A percentile compares a stretch with the other conserved stretches of the same genome.
Conservation (phyloP, 352 stramenopile genomes). For the Phytophthora citrophthora region DNA sequence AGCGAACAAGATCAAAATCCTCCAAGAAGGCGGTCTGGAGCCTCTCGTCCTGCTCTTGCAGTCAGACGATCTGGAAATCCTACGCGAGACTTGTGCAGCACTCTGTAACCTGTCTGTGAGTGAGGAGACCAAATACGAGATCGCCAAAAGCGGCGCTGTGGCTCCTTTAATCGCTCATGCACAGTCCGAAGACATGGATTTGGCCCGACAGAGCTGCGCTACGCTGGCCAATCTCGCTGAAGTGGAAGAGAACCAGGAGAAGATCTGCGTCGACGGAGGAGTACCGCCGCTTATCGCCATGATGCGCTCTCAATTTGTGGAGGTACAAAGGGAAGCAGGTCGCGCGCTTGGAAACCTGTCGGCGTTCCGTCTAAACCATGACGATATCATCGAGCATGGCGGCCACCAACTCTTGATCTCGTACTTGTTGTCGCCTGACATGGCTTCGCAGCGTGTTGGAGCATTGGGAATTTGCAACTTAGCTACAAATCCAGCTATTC, state of each 20-base stretch:
- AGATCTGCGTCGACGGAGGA: conserved; percentile 93
- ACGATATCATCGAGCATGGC: conserved; percentile 91
- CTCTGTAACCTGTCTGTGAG: conserved; percentile 96
- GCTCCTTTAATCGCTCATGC: conserved; percentile 91
- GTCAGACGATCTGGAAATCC: conserved; percentile 92
- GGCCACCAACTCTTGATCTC: conserved; percentile 96
- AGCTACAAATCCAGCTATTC: conserved; percentile 91
- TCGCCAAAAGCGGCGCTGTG: conserved; percentile 94
- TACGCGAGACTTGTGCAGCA: conserved; percentile 93
- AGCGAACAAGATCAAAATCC: conserved; percentile 96
- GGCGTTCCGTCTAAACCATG: conserved; percentile 88
- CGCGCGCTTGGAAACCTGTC: conserved; percentile 94
- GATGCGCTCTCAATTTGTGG: conserved; percentile 96
- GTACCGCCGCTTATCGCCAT: conserved; percentile 92
- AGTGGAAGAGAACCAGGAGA: conserved; percentile 95
- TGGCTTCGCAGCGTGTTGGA: conserved; percentile 93
- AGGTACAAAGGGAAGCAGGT: conserved; percentile 93
- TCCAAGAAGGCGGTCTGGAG: conserved; percentile 96
- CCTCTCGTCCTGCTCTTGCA: conserved; percentile 92
- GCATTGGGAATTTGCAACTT: conserved; percentile 96
- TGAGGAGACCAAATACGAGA: conserved; percentile 98
- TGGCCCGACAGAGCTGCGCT: conserved; percentile 91
- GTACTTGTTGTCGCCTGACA: conserved; percentile 95
- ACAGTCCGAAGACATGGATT: conserved; percentile 93
- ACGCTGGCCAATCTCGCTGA: conserved; percentile 96